Evolutionary conservation across 1,284 basidiomycete genomes (phyloP).

Genomic region (Cutaneotrichosporon sp.): DNA sequence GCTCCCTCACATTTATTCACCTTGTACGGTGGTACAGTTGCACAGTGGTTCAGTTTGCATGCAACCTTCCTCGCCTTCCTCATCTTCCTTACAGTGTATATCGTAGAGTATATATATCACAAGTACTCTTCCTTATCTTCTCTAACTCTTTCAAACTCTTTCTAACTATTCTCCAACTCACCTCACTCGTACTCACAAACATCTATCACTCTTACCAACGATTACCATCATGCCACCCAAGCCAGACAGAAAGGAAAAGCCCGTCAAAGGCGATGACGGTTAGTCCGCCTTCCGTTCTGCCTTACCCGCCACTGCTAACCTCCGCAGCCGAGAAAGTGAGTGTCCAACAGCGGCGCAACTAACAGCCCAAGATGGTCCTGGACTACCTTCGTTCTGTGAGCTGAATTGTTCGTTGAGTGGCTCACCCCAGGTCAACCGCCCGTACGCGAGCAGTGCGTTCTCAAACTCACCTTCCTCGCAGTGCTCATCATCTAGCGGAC

Average conservation of each 20-base stretch:
- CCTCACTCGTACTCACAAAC: not conserved
- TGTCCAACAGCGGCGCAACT: too few relatives aligned
- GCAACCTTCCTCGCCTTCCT: not conserved
- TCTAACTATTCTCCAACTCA: not conserved
- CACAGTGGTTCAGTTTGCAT: not conserved
- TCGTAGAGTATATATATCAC: not conserved
- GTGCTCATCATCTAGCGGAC: constrained; percentile 60
- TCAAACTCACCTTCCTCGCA: not conserved
- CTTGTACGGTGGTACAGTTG: not conserved
- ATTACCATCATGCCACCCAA: constrained; percentile 46
- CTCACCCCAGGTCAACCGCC: constrained; percentile 39
- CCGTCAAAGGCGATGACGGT: constrained; percentile 52
- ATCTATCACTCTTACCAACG: not conserved
- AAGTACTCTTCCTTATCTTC: not conserved
- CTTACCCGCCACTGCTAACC: not conserved
- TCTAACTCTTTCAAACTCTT: constrained; percentile 10
- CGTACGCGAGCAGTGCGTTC: constrained; percentile 46
- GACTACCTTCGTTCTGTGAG: constrained; percentile 48
- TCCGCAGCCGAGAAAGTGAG: constrained; percentile 46
- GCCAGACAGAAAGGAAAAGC: constrained; percentile 77
- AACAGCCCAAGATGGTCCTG: constrained; percentile 41
- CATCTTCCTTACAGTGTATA: not conserved
- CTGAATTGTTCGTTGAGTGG: not conserved
- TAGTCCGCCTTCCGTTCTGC: constrained; percentile 16
- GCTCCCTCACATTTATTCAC: not conserved